Conservation (phyloP, 352 stramenopile genomes). For the Globisporangium mamillatum region DNA sequence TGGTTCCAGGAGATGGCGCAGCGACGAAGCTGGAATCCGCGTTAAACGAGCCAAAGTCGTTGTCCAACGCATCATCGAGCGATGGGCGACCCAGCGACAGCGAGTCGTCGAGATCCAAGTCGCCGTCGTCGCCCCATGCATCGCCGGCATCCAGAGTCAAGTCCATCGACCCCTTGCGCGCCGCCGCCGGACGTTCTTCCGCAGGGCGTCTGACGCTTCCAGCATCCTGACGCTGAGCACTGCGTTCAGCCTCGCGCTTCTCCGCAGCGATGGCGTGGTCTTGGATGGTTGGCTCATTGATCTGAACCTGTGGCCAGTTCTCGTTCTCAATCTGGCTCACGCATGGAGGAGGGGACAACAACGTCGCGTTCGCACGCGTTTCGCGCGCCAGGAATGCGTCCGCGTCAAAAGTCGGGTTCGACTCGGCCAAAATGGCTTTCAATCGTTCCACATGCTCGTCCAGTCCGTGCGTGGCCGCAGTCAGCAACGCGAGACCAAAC, state of each 20-base stretch:
- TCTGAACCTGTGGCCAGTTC: slow-evolving; percentile 98
- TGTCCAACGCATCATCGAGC: slow-evolving; percentile 53
- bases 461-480: slow-evolving; percentile 94
- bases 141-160: slow-evolving; percentile 71
- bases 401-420: slow-evolving; percentile 75
- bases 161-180: slow-evolving; percentile 71
- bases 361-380: slow-evolving; percentile 57
- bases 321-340: slow-evolving; percentile 91
- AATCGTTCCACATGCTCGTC: slow-evolving; percentile 94
- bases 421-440: slow-evolving; percentile 89
- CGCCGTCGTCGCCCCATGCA: slow-evolving; percentile 80
- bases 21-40: slow-evolving; percentile 82
- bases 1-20: slow-evolving; percentile 85
- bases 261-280: slow-evolving; percentile 79
- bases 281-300: slow-evolving; percentile 88
- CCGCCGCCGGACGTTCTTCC: slow-evolving; percentile 36
- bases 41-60: slow-evolving; percentile 39
- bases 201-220: slow-evolving; percentile 26
- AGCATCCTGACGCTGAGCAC: slow-evolving; percentile 50
- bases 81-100: slow-evolving; percentile 46
- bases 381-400: slow-evolving; percentile 66
- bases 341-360: slow-evolving; percentile 93
- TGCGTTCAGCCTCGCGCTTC: slow-evolving; percentile 76
- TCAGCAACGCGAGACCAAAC: slow-evolving; percentile 95
- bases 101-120: slow-evolving; percentile 84